Evolutionary conservation across 345 rosid genomes (phyloP).

Genomic region (Hibiscus mutabilis): DNA sequence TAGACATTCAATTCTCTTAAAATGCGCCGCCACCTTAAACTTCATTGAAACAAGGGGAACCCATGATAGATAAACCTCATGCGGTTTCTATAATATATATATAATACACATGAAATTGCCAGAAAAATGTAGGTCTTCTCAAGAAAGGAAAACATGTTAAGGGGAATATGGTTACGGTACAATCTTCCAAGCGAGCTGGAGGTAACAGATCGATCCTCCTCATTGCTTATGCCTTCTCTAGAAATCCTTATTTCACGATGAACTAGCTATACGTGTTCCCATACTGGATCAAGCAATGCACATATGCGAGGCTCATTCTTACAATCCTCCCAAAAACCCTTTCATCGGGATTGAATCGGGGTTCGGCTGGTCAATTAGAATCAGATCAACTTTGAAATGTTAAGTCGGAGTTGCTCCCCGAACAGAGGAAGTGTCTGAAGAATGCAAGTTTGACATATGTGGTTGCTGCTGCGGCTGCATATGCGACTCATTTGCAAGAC

Average conservation of each 20-base stretch:
- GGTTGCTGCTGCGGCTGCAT: constrained; percentile 25
- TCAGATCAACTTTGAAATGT: neutral
- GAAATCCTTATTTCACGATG: neutral
- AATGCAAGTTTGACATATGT: constrained; percentile 38
- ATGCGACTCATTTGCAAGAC: constrained; percentile 46
- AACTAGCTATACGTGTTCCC: neutral
- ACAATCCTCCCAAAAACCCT: neutral
- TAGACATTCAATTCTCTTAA: neutral
- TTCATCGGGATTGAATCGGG: neutral
- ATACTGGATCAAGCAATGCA: neutral
- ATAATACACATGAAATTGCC: neutral
- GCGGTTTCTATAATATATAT: constrained; percentile 1
- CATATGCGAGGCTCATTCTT: neutral
- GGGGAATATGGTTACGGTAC: constrained; percentile 19
- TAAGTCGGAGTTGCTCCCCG: constrained; percentile 51
- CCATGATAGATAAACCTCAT: neutral
- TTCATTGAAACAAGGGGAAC: neutral
- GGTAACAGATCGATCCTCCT: neutral
- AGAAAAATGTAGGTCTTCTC: neutral
- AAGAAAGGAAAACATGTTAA: neutral
- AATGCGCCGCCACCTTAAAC: neutral
- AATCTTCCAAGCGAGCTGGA: constrained; percentile 3
- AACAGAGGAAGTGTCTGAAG: constrained; percentile 55
- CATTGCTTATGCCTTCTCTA: neutral
- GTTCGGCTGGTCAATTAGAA: neutral